Base-by-base conservation (phyloP, 2,329 filamentous ascomycete genomes). In the Phyllosticta paracitricarpa region DNA sequence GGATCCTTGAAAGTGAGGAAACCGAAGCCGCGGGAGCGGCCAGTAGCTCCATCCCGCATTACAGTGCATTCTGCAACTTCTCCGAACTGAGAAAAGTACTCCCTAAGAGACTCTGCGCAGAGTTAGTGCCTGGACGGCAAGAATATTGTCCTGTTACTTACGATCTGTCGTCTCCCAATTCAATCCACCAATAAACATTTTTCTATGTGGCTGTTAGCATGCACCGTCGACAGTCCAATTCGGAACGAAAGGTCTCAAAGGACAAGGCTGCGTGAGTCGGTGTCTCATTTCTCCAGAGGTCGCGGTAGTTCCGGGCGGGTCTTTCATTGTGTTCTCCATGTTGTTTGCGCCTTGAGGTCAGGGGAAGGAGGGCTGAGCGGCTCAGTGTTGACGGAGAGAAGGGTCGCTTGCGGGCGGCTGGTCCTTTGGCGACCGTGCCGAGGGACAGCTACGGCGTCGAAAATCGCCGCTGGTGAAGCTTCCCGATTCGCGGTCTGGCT, bases 121-220 rank as follows among this genome's bases (percentile, higher is more conserved):
- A 59, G 67, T 75, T 67, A 76, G 71, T 66, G 35, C 28, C 40
- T 28, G 19, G 12, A 22, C 22, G 35, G 19, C 48, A 62, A 12
- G 26, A 52, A 24, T 52, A 26, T 17, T n/a, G 61, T 63, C 64
- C 64, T 63, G 17, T 62, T 40, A 78, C 91, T 82, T 86, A 97
- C 93, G 87, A 79, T 97, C 93, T 61, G 94, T 97, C 17, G 94
- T 99, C 77, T 99, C 94, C 94, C 94, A 99, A 73, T 99, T 99
- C 61, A 99, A 79, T 51, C 94, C 94, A 69, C 94, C 94, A 76
- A 99, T 99, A 70, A 99, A 99, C 94, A 99, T 99, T 80, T 99
- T 99, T 71, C 94, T 99, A 35, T 14, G 4, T 7, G 6, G 14
- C 3, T 48, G 40, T 48, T 48, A 48, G 40, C 17, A n/a, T 48